Evolutionary conservation across 2,329 filamentous ascomycete species (phyloP).

Genomic region (Tolypocladium inflatum): DNA sequence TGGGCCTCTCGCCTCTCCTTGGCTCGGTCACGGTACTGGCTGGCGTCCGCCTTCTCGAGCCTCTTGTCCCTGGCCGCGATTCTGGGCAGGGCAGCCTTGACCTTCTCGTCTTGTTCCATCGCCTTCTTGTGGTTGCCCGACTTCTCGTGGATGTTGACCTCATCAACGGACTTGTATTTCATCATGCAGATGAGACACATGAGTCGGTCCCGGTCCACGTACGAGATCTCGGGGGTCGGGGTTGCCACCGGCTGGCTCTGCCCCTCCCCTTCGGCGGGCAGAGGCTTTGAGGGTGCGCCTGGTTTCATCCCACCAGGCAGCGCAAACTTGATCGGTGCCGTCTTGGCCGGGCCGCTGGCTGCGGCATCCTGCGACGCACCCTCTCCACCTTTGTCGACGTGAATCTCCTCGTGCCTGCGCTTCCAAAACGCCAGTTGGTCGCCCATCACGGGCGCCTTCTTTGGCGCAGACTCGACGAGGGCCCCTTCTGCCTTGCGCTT

Average conservation of each 20-base stretch:
- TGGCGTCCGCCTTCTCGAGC: conserved; percentile 19
- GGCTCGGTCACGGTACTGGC: conserved; percentile 55
- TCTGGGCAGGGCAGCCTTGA: conserved; percentile 38
- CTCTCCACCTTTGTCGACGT: conserved; percentile 8
- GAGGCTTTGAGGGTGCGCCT: conserved; percentile 4
- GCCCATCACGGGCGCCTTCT: conserved; percentile 30
- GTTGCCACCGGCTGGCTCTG: neutral
- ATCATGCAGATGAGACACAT: conserved; percentile 37
- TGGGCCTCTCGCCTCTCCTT: conserved; percentile 55
- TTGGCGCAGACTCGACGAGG: conserved; percentile 16
- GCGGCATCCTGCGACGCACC: neutral
- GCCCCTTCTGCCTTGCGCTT: conserved; percentile 42
- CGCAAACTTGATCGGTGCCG: conserved; percentile 20
- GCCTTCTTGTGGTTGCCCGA: conserved; percentile 32
- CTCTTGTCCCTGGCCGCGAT: conserved; percentile 29
- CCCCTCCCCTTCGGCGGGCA: conserved; percentile 2
- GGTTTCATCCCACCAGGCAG: conserved; percentile 15
- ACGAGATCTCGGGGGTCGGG: conserved; percentile 30
- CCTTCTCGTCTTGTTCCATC: conserved; percentile 27
- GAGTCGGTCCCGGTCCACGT: conserved; percentile 44
- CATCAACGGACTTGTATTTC: conserved; percentile 33
- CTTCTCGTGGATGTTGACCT: conserved; percentile 31
- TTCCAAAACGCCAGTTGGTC: conserved; percentile 36
- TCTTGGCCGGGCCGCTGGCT: neutral
- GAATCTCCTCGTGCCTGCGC: conserved; percentile 31